Evolutionary conservation across 129 eudicot genomes (phyloP).

Genomic region (Gnaphalium uliginosum): DNA sequence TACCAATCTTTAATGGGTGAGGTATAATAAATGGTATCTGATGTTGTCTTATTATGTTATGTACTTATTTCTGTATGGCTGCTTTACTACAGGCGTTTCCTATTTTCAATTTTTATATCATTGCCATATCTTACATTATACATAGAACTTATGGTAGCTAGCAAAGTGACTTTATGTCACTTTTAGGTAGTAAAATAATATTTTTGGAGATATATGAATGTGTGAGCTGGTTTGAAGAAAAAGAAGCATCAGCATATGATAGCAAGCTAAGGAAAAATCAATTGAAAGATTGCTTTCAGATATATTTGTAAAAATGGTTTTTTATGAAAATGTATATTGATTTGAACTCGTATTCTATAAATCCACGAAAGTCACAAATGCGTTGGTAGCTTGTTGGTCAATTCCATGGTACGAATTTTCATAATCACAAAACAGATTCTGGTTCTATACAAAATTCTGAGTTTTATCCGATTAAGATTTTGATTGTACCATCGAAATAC

Average conservation of each 20-base stretch:
- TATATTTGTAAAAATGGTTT: too few relatives aligned
- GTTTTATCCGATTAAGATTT: too few relatives aligned
- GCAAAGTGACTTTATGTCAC: neutral
- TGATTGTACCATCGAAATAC: too few relatives aligned
- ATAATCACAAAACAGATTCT: too few relatives aligned
- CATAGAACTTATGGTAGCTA: constrained; percentile 15
- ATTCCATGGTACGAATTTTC: too few relatives aligned
- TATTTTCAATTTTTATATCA: neutral
- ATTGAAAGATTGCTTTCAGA: neutral
- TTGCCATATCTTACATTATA: neutral
- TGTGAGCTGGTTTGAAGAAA: neutral
- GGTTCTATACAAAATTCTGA: too few relatives aligned
- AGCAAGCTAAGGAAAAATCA: neutral
- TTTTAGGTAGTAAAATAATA: neutral
- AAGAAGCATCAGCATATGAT: neutral
- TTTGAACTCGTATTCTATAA: too few relatives aligned
- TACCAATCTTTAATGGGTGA: constrained; percentile 10
- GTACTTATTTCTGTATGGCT: neutral
- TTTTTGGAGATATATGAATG: neutral
- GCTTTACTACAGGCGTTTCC: neutral
- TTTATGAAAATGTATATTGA: too few relatives aligned
- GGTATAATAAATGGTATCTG: constrained; percentile 17
- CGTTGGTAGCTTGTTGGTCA: too few relatives aligned
- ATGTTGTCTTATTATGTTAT: constrained; percentile 23
- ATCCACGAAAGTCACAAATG: too few relatives aligned